phyloP scores from a whole-genome alignment of 2,329 filamentous ascomycete genomes.

The Elsinoe necatrix region DNA sequence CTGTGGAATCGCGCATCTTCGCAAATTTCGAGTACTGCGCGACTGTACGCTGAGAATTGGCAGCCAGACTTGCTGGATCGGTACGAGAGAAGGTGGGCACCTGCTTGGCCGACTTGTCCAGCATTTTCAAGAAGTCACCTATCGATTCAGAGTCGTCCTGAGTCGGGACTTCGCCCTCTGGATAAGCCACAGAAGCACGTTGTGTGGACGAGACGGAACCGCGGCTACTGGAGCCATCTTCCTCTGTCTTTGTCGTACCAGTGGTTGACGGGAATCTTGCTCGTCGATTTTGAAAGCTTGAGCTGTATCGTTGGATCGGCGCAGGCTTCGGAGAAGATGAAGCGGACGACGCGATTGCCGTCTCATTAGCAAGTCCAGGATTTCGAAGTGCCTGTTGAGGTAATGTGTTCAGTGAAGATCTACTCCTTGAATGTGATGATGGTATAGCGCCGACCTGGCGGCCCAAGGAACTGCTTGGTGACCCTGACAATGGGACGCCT shows the following conservation, averaged over 20 bases:
- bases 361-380: conserved; percentile 54
- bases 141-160: conserved; percentile 87
- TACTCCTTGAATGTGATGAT: conserved; percentile 52
- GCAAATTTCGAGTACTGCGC: conserved; percentile 80
- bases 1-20: conserved; percentile 80
- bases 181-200: conserved; percentile 71
- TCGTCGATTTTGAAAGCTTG: conserved; percentile 83
- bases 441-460: conserved; percentile 26
- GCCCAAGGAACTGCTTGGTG: conserved; percentile 43
- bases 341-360: conserved; percentile 54
- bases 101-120: conserved; percentile 82
- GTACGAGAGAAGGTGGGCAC: conserved; percentile 67
- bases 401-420: conserved; percentile 64
- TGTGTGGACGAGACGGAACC: conserved; percentile 61
- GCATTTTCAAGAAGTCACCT: conserved; percentile 78
- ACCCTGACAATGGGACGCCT: conserved; percentile 43
- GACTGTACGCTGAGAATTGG: conserved; percentile 64
- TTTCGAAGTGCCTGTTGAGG: conserved; percentile 66
- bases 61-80: conserved; percentile 39
- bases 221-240: conserved; percentile 70
- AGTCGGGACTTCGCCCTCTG: conserved; percentile 57
- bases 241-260: conserved; percentile 55
- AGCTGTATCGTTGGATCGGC: conserved; percentile 77
- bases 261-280: conserved; percentile 69
- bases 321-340: conserved; percentile 72